Evolutionary conservation across 306 rosid genomes (phyloP).

Genomic region (Castanopsis chinensis): DNA sequence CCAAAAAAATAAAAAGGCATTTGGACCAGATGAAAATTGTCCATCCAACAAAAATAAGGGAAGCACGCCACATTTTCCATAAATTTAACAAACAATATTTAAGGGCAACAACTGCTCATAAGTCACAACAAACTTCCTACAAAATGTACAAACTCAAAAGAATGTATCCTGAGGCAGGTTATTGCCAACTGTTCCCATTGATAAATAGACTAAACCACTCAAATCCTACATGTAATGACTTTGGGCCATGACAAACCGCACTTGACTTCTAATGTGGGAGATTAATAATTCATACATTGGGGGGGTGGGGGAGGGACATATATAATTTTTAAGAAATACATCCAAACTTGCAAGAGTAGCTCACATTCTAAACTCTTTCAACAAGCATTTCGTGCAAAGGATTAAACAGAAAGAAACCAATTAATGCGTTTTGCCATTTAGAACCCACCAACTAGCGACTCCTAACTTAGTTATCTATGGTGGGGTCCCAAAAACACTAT

Average conservation of each 20-base stretch:
- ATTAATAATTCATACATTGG: no score
- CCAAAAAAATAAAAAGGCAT: neutral
- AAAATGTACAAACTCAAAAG: neutral
- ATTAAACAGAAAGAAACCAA: no score
- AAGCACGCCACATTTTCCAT: neutral
- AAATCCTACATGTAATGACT: neutral
- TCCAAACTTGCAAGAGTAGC: no score
- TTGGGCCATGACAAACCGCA: neutral
- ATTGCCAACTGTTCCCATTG: neutral
- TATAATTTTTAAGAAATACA: no score
- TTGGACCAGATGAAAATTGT: neutral
- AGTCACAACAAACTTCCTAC: neutral
- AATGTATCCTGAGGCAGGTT: neutral
- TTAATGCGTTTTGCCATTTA: no score
- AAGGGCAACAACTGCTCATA: neutral
- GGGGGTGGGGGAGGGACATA: no score
- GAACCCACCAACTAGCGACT: no score
- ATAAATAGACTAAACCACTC: neutral
- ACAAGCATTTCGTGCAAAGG: no score
- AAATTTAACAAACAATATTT: neutral
- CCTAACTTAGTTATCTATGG: no score
- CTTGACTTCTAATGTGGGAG: no score
- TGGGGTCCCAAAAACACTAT: no score
- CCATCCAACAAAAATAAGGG: neutral
- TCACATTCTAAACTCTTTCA: no score